Percentiles rank a stretch among this genome's conserved stretches.
Evolutionary conservation across 2,329 filamentous ascomycete genomes (phyloP).

Genomic region (Didymella exigua): DNA sequence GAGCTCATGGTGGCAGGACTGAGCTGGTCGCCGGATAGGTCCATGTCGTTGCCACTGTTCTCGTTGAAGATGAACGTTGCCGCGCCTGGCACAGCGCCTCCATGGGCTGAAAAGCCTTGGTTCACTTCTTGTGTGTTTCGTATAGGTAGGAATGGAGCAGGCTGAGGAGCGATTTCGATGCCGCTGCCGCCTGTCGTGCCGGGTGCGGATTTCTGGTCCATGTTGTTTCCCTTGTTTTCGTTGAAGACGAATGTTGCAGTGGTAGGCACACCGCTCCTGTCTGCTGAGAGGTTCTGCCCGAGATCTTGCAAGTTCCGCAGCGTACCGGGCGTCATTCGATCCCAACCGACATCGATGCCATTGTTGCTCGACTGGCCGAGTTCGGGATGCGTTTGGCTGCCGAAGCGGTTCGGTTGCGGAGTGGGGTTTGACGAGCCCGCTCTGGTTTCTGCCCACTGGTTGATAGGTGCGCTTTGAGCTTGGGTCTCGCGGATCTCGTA

Average conservation of each 20-base stretch:
- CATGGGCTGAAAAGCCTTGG: slow-evolving; percentile 3
- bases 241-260: slow-evolving; percentile 20
- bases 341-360: slow-evolving; percentile 30
- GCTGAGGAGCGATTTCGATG: slow-evolving; percentile 33
- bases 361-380: slow-evolving; percentile 31
- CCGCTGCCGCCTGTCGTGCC: slow-evolving; percentile 27
- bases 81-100: background rate
- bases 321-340: slow-evolving; percentile 20
- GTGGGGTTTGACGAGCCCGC: background rate
- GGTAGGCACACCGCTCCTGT: background rate
- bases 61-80: slow-evolving; percentile 27
- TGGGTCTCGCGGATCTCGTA: slow-evolving; percentile 46
- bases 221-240: slow-evolving; percentile 24
- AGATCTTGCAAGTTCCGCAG: slow-evolving; percentile 16
- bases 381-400: slow-evolving; percentile 12
- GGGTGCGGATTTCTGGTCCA: slow-evolving; percentile 26
- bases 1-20: slow-evolving; percentile 45
- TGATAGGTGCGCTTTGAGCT: slow-evolving; percentile 29
- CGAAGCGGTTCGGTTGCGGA: background rate
- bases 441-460: slow-evolving; percentile 33
- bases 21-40: slow-evolving; percentile 41
- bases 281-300: background rate
- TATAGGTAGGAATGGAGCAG: slow-evolving; percentile 18
- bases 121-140: slow-evolving; percentile 9
- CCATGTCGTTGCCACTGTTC: slow-evolving; percentile 40